Evolutionary conservation across 768 basidiomycete genomes (phyloP), one percentile per base, ranked within the genome.

Genomic region (Guyanaporus albipodus): DNA sequence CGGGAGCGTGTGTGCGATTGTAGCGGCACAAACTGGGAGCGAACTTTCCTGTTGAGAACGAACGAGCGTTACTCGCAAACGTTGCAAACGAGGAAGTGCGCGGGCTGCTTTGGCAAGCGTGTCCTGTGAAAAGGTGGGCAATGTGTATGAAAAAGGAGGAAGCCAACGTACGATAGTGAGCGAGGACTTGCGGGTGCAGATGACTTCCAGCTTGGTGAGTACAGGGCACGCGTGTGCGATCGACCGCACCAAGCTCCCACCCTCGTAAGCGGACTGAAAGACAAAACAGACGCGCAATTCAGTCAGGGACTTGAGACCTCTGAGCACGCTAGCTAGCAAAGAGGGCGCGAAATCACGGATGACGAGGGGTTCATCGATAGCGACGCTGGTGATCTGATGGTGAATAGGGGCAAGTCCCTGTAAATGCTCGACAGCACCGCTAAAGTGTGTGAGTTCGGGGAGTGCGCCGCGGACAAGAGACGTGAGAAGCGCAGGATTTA

Each of bases 201-300:
- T 79, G 33, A 89, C 65, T 51, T 85, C 79, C 8, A 89, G 70
- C 58, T 81, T 76, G 27, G 68, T 71, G 29, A 89, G 70, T 42
- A 75, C 73, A 10, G 86, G 85, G 56, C 85, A 87, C 1, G 82
- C 75, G 11, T 78, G 67, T 42, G 80, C 77, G 46, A 89, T 74
- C 4, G 82, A 80, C 36, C 83, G 78, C 27, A 89, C 70, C 47
- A 87, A 68, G 54, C 80, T 80, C 22, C 79, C 82, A 56, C 83
- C 82, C 54, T 89, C 86, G 57, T 87, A 87, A 57, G 81, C 80
- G 2, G 80, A 81, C 56, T 87, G 83, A 40, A 88, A 74, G 31
- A 77, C 74, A 58, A 88, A 88, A 14, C 78, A 70, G 34, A 88
- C 76, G 43, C 75, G 80, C 45, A 89, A 70, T 32, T 79, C 74